phyloP scores from a whole-genome alignment of 2,329 filamentous ascomycete species.

The Xylaria sp. region DNA sequence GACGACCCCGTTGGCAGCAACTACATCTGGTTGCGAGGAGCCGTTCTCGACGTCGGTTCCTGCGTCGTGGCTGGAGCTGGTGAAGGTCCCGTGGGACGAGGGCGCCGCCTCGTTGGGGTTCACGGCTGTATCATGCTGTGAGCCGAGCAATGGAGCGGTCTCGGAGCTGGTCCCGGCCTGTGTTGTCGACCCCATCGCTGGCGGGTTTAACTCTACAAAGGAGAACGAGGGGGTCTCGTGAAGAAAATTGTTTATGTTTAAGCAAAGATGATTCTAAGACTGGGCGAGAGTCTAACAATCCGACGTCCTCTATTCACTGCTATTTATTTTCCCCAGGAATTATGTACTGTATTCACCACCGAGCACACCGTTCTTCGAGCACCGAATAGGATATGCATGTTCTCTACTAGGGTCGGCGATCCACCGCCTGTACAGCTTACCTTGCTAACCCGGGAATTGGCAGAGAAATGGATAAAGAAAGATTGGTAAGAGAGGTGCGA shows the following conservation, averaged over 20 bases:
- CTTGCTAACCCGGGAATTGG: conserved; percentile 6
- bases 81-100: conserved; percentile 39
- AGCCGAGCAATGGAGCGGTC: conserved; percentile 44
- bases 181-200: conserved; percentile 33
- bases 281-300: not conserved
- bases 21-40: no score
- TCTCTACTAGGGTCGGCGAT: not conserved
- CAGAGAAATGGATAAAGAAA: not conserved
- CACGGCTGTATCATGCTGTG: conserved; percentile 32
- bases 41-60: conserved; percentile 36
- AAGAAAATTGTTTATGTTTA: no score
- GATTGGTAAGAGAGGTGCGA: conserved; percentile 8
- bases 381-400: not conserved
- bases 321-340: not conserved
- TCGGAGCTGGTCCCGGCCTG: conserved; percentile 39
- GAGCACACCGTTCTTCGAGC: not conserved
- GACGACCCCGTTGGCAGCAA: conserved; percentile 43
- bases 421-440: conserved; percentile 7
- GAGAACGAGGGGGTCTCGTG: not conserved
- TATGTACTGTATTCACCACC: not conserved
- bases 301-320: not conserved
- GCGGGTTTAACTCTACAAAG: not conserved
- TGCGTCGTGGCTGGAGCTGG: conserved; percentile 18
- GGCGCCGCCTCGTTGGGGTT: conserved; percentile 28
- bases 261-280: no score